These are phyloP conservation scores for Hemileccinum rubropunctum DNA, from an alignment of 768 basidiomycete species.

Conservation along the genomic window DNA sequence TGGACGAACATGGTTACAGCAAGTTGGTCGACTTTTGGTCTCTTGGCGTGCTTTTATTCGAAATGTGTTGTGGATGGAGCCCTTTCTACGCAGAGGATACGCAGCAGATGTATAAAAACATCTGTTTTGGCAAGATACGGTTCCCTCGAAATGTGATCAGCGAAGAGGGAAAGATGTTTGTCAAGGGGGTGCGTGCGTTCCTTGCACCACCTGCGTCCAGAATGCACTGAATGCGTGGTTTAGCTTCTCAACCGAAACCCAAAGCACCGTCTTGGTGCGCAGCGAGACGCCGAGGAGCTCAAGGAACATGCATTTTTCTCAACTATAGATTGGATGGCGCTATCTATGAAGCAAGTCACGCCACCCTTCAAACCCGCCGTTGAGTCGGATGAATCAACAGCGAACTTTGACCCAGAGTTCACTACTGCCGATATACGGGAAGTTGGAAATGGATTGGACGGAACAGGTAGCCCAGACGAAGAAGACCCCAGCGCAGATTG, in stretches of 20 bases:
- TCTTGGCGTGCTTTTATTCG: slow-evolving; percentile 91
- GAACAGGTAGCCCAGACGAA: slow-evolving; percentile 44
- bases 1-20: slow-evolving; percentile 97
- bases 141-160: slow-evolving; percentile 97
- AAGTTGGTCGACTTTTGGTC: slow-evolving; percentile 99
- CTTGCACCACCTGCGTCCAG: slow-evolving; percentile 8
- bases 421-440: slow-evolving; percentile 87
- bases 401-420: slow-evolving; percentile 98
- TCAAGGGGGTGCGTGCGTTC: slow-evolving; percentile 80
- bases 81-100: slow-evolving; percentile 99
- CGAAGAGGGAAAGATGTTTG: slow-evolving; percentile 98
- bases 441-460: slow-evolving; percentile 53
- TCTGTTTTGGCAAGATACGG: slow-evolving; percentile 97
- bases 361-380: slow-evolving; percentile 98
- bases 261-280: slow-evolving; percentile 92
- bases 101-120: slow-evolving; percentile 99
- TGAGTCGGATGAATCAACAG: slow-evolving; percentile 97
- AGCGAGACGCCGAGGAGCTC: slow-evolving; percentile 87
- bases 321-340: slow-evolving; percentile 86
- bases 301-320: slow-evolving; percentile 96
- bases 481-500: slow-evolving; percentile 70
- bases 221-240: slow-evolving; percentile 12
- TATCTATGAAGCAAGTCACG: slow-evolving; percentile 84
- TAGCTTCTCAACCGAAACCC: slow-evolving; percentile 98
- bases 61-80: slow-evolving; percentile 99